Conservation (phyloP, 805 yeast species). For the Wickerhamomyces chambardii region DNA sequence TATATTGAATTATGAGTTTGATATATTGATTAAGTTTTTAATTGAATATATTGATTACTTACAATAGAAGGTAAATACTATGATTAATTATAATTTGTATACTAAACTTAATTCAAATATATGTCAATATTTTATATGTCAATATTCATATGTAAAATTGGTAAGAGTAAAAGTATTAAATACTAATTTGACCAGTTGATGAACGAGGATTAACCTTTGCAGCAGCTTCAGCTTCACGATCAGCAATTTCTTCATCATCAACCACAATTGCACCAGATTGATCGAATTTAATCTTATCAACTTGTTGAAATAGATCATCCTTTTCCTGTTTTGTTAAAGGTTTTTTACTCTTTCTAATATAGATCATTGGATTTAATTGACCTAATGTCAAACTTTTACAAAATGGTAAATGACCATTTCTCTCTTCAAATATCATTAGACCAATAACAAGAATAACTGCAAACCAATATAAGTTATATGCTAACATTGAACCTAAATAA, state of each 20-base stretch:
- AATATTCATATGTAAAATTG: too few species aligned
- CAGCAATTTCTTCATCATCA: conserved; percentile 1
- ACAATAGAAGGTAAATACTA: too few species aligned
- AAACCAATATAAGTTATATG: conserved; percentile 89
- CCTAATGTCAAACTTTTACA: conserved; percentile 35
- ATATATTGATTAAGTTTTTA: too few species aligned
- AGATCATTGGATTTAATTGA: conserved; percentile 63
- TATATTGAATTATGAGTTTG: too few species aligned
- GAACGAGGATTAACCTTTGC: background rate
- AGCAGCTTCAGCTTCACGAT: background rate
- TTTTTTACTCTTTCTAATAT: conserved; percentile 56
- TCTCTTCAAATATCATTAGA: conserved; percentile 78
- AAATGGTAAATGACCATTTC: conserved; percentile 72
- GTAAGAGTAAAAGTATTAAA: too few species aligned
- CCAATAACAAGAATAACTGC: conserved; percentile 42
- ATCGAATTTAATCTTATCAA: conserved; percentile 27
- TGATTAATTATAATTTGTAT: too few species aligned
- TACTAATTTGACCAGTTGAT: background rate
- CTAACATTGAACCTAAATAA: conserved; percentile 82
- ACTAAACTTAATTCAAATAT: too few species aligned
- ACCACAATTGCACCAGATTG: conserved; percentile 22
- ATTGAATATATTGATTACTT: too few species aligned
- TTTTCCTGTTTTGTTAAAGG: conserved; percentile 45
- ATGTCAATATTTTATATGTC: too few species aligned
- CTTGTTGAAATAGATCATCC: conserved; percentile 38